Percentiles rank a stretch among this genome's conserved stretches.
phyloP scores from a whole-genome alignment of 257 asterid species.

The Parsonsia alboflavescens region DNA sequence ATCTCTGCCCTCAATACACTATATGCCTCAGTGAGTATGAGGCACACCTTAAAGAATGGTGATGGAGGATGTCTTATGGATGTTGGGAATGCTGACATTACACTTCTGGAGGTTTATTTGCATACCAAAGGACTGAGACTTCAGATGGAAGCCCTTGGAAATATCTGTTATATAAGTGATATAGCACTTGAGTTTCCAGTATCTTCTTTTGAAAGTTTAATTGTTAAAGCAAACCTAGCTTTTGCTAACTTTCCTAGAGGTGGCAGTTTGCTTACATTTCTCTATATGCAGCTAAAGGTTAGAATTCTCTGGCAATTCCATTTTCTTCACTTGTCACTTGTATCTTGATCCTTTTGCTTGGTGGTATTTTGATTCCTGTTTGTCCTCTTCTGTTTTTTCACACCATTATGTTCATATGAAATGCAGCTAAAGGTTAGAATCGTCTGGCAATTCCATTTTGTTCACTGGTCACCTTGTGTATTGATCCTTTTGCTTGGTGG shows the following conservation, averaged over 20 bases:
- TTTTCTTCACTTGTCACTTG: background rate
- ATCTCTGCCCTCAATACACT: conserved; percentile 71
- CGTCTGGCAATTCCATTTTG: background rate
- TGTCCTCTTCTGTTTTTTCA: background rate
- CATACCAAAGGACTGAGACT: conserved; percentile 71
- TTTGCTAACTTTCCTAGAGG: conserved; percentile 65
- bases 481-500: background rate
- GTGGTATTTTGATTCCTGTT: conserved; percentile 2
- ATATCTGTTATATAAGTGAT: conserved; percentile 66
- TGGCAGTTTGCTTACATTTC: conserved; percentile 72
- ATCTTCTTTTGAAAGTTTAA: conserved; percentile 50
- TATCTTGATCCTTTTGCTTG: background rate
- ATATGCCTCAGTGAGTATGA: conserved; percentile 63
- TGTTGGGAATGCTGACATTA: conserved; percentile 68
- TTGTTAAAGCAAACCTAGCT: conserved; percentile 46
- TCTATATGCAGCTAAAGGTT: conserved; percentile 86
- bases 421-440: conserved; percentile 74
- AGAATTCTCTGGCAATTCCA: conserved; percentile 12
- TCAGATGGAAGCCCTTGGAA: conserved; percentile 90
- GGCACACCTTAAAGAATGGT: conserved; percentile 47
- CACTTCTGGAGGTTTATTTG: conserved; percentile 80
- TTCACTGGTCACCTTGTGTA: background rate
- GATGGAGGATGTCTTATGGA: conserved; percentile 70
- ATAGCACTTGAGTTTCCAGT: conserved; percentile 47
- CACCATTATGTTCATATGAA: background rate